Evolutionary conservation across 192 early-diverging fungal genomes (phyloP), one percentile per base, ranked within the genome.

Genomic region (Spinellus fusiger): DNA sequence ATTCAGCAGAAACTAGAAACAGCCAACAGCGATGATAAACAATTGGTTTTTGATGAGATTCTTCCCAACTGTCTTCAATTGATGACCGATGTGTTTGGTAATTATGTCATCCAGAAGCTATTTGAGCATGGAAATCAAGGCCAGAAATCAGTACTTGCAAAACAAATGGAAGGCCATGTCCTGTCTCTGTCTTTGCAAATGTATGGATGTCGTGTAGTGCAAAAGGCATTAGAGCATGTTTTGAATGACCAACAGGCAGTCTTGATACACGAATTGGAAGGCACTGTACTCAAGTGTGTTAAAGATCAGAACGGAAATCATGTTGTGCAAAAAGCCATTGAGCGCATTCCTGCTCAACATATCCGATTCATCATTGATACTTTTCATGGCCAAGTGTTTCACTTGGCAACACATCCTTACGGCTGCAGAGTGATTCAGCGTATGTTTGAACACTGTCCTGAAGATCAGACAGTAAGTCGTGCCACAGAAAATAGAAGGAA

Each of bases 241-340:
- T 71, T 89, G 44, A 79, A 82, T 4, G 92, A 93, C 52, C 93
- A 94, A 78, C 96, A 98, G 78, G 87, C 90, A 5, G 69, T 76
- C 38, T 83, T 98, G 51, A 87, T 98, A 27, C 80, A 80, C 49
- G 96, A 98, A 66, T 79, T 98, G 46, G 92, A 96, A 57, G 93
- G 93, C 5, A 85, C 92, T 69, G 93, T 98, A 1, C 79, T 98
- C 31, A 95, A 96, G 74, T 98, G 96, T 73, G 93, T 98, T 62
- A 95, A 96, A 74, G 96, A 98, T 73, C 96, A 98, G 74, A 98
- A 98, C 69, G 96, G 96, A 52, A 98, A 98, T 72, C 96, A 98
- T 56, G 96, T 98, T 12, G 95, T 98, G 61, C 96, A 98, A 74
- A 98, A 98, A 29, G 96, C 94, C n/a, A 95, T 98, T 49, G 96